Base-by-base conservation (phyloP, 495 filamentous ascomycete genomes). In the Neurospora sp. region DNA sequence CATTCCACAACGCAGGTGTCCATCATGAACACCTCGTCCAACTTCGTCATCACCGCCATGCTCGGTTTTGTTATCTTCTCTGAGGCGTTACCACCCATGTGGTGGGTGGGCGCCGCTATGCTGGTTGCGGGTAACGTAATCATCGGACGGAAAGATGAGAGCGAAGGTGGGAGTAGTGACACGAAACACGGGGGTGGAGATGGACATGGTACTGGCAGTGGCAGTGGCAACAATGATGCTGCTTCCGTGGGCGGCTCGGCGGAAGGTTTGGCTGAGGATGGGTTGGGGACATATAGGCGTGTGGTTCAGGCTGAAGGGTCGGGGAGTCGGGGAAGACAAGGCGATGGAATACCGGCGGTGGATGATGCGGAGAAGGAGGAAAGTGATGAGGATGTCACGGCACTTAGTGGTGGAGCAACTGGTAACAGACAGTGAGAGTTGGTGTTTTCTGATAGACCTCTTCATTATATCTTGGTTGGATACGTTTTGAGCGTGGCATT, bases 21-120 rank as follows among this genome's bases (percentile, higher is more conserved):
- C 41, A 92, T 99, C 80, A 91, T 97, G 74, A 99, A 99, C 79
- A 97, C 95, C 5, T 92, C 92, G 35, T 85, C 93, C 14, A 99
- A 99, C 84, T 99, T 99, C 84, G 84, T 98, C 77, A 80, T 96
- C 71, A 97, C 95, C 2, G 96, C 96, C 11, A 70, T 98, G n/a
- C 82, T 97, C 35, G 94, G 96, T 44, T 71, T 79, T 76, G 75
- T 73, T 74, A 81, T 80, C 78, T 82, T 84, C 74, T 79, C 81
- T 54, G 72, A 87, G 74, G 46, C 80, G 31, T 74, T 86, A 40
- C 78, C 82, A 10, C 90, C 90, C 42, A 82, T 96, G 69, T 98
- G 95, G 95, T 98, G 93, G 91, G 78, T 93, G 6, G 95, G 95
- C 10, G 95, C 95, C 0, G 87, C 86, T 71, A 83, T 97, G 83